Evolutionary conservation across 345 rosid genomes (phyloP).

Genomic region (Clarkia xantiana): DNA sequence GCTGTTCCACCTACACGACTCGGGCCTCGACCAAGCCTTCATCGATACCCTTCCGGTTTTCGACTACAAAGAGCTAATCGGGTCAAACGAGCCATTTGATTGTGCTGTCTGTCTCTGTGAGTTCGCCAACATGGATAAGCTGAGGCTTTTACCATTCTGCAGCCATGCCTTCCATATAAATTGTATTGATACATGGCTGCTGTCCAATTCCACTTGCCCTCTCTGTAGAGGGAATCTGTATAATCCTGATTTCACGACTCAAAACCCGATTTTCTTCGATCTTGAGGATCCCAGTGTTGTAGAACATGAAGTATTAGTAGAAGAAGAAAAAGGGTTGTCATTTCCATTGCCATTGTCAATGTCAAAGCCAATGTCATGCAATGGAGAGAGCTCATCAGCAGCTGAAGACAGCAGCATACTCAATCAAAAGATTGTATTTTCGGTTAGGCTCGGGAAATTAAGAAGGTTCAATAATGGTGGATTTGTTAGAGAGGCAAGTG

Average conservation of each 20-base stretch:
- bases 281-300: conserved; percentile 39
- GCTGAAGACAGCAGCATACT: conserved; percentile 35
- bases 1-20: conserved; percentile 83
- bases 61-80: conserved; percentile 52
- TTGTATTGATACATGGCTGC: conserved; percentile 85
- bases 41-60: conserved; percentile 83
- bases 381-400: conserved; percentile 23
- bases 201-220: conserved; percentile 86
- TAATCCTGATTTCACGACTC: conserved; percentile 31
- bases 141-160: conserved; percentile 71
- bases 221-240: conserved; percentile 72
- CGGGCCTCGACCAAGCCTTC: conserved; percentile 79
- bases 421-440: conserved; percentile 57
- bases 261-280: conserved; percentile 38
- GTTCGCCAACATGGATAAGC: conserved; percentile 49
- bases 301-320: conserved; percentile 9
- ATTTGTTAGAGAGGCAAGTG: conserved; percentile 27
- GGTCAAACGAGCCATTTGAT: conserved; percentile 71
- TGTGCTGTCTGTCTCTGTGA: conserved; percentile 85
- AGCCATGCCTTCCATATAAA: conserved; percentile 87
- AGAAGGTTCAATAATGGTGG: conserved; percentile 28
- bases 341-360: too few species aligned
- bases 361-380: conserved; percentile 12
- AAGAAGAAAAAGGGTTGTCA: conserved; percentile 3
- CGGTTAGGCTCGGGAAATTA: conserved; percentile 76